Conservation (phyloP, 768 basidiomycete genomes). For the Termitomyces bulborhizus region DNA sequence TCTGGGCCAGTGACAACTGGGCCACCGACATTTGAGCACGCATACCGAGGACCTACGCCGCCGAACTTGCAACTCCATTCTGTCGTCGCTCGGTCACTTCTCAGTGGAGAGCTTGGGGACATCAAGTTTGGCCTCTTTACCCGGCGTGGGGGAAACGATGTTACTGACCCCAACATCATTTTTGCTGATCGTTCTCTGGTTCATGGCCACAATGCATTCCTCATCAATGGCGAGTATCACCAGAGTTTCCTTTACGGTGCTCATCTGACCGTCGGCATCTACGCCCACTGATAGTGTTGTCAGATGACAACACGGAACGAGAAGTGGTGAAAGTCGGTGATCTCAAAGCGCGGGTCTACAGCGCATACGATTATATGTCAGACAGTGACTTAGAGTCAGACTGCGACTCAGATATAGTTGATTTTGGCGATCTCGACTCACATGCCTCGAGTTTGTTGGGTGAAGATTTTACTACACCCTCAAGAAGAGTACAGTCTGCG, state of each 20-base stretch:
- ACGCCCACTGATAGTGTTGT: conserved; percentile 6
- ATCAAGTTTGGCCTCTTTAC: conserved; percentile 19
- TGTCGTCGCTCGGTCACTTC: conserved; percentile 10
- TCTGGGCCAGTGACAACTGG: background rate
- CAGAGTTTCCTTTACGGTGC: background rate
- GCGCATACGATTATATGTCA: conserved; percentile 13
- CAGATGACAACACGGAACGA: background rate
- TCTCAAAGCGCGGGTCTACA: background rate
- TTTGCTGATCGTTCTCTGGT: conserved; percentile 14
- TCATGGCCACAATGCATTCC: conserved; percentile 11
- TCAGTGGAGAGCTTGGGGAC: conserved; percentile 12
- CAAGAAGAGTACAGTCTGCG: background rate
- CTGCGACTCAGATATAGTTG: background rate
- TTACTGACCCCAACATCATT: conserved; percentile 9
- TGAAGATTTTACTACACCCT: background rate
- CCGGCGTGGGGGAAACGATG: conserved; percentile 2
- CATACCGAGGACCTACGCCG: background rate
- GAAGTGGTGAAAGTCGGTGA: conserved; percentile 6
- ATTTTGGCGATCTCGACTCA: background rate
- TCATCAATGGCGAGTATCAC: conserved; percentile 10
- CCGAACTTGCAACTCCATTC: conserved; percentile 1
- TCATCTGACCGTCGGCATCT: background rate
- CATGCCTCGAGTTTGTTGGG: background rate
- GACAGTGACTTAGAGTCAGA: conserved; percentile 18
- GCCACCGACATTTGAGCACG: background rate